These are phyloP conservation scores for Ceratobasidium sp. DNA, from an alignment of 1,284 basidiomycete genomes.

Conservation along the genomic window DNA sequence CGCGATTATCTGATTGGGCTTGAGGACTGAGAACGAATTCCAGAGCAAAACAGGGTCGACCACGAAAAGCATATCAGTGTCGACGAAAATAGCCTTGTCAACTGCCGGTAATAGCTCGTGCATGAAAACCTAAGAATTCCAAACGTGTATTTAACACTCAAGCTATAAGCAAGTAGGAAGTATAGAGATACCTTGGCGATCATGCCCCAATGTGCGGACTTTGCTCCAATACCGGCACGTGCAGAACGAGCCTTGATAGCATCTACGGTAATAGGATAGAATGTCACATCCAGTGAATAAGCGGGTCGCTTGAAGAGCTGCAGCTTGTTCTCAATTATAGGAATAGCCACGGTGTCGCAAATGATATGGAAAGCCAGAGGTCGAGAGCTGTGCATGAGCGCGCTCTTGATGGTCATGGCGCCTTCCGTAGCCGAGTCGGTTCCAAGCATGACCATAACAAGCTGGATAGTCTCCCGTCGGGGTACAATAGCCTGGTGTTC, in stretches of 20 bases:
- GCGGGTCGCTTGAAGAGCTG: conserved; percentile 32
- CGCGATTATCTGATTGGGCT: conserved; percentile 35
- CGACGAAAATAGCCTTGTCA: conserved; percentile 38
- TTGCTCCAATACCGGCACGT: conserved; percentile 31
- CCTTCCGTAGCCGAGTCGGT: conserved; percentile 36
- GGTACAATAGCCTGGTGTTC: conserved; percentile 1
- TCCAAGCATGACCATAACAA: conserved; percentile 39
- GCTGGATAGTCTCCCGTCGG: conserved; percentile 25
- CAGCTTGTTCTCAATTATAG: conserved; percentile 24
- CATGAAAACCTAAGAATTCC: conserved; percentile 38
- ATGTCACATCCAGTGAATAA: conserved; percentile 31
- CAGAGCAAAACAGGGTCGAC: conserved; percentile 39
- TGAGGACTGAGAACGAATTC: conserved; percentile 35
- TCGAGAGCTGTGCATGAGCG: conserved; percentile 37
- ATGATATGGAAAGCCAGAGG: conserved; percentile 34
- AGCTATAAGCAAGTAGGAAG: neutral
- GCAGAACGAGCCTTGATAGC: conserved; percentile 37
- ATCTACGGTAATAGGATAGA: conserved; percentile 29
- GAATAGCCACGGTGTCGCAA: conserved; percentile 31
- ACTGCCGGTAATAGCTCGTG: conserved; percentile 37
- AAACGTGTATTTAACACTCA: neutral
- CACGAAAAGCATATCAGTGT: conserved; percentile 39
- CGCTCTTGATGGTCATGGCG: conserved; percentile 35
- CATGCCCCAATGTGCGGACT: conserved; percentile 33
- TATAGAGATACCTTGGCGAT: conserved; percentile 26